These are phyloP conservation scores for Pythium sukuiense DNA, from an alignment of 352 stramenopile species.

Conservation along the genomic window DNA sequence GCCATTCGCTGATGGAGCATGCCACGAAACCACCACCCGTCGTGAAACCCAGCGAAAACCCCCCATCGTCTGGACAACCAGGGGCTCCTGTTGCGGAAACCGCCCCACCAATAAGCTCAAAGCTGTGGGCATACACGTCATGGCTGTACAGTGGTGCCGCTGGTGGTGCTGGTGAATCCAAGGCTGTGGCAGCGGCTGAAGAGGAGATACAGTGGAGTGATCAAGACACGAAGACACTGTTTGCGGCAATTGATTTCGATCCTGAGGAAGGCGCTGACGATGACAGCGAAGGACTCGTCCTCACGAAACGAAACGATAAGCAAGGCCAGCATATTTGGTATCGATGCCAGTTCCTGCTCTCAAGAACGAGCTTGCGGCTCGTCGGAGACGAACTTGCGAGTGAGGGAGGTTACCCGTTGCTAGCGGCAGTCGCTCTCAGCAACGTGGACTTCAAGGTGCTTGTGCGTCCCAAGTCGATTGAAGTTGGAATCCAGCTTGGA, in stretches of 20 bases:
- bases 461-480: constrained; percentile 60
- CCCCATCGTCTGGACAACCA: not conserved
- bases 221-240: constrained; percentile 80
- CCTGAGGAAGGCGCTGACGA: constrained; percentile 34
- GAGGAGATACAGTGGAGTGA: constrained; percentile 81
- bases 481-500: constrained; percentile 65
- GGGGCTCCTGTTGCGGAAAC: not conserved
- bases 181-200: not conserved
- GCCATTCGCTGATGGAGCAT: constrained; percentile 47
- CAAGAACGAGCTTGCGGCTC: constrained; percentile 53
- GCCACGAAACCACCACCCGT: constrained; percentile 29
- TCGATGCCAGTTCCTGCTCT: constrained; percentile 64
- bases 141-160: constrained; percentile 49
- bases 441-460: constrained; percentile 75
- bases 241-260: constrained; percentile 81
- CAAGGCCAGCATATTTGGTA: constrained; percentile 78
- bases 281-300: not conserved
- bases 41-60: not conserved
- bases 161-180: not conserved
- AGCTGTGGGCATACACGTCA: constrained; percentile 71
- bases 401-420: constrained; percentile 22
- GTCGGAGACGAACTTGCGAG: constrained; percentile 31
- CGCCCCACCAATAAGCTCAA: constrained; percentile 36
- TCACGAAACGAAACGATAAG: constrained; percentile 14
- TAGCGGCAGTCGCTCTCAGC: constrained; percentile 38